Evolutionary conservation across 768 basidiomycete species (phyloP), one percentile per base, ranked within the genome.

Genomic region (Mrakia hoshinonis): DNA sequence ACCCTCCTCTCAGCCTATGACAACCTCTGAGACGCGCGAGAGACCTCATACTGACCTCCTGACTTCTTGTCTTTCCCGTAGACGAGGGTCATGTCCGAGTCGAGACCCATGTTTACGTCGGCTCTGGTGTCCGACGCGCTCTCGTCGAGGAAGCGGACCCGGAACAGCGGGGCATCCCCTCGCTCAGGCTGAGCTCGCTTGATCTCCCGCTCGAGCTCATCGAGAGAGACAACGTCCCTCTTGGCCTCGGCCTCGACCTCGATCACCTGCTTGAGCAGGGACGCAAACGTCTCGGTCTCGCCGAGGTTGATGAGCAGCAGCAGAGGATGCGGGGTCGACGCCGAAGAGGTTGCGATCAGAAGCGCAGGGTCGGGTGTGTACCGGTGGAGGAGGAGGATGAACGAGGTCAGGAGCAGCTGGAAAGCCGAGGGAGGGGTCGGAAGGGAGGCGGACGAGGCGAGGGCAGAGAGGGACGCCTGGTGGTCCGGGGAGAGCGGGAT

Each of bases 291-390:
- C 81, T 94, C 91, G 24, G 84, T 83, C 0, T 92, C 89, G 74
- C 93, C 90, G 55, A 96, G 82, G 12, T 88, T 84, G 64, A 97
- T 80, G 26, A 92, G 86, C 36, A 99, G 84, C 48, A 99, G 84
- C 48, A 99, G 83, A 11, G 93, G 92, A 1, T 89, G 86, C 31
- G 91, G 88, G 36, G 36, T 68, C 22, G 68, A 22, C 13, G 47
- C 36, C 49, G 22, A 52, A 9, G 71, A 73, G 13, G 67, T 67
- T 58, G 62, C 64, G 76, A 99, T 89, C 70, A 96, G 84, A 73
- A 99, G 83, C 76, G 96, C 92, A 34, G 87, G 93, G 78, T 99
- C 96, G 49, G 91, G 94, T 0, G 96, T 97, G 81, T 92, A 96
- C 51, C 95, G 85, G 81, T 97, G 92, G 15, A 99, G 82, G 63